Evolutionary conservation across 768 basidiomycete species (phyloP).

Genomic region (Serpula lacrymans): DNA sequence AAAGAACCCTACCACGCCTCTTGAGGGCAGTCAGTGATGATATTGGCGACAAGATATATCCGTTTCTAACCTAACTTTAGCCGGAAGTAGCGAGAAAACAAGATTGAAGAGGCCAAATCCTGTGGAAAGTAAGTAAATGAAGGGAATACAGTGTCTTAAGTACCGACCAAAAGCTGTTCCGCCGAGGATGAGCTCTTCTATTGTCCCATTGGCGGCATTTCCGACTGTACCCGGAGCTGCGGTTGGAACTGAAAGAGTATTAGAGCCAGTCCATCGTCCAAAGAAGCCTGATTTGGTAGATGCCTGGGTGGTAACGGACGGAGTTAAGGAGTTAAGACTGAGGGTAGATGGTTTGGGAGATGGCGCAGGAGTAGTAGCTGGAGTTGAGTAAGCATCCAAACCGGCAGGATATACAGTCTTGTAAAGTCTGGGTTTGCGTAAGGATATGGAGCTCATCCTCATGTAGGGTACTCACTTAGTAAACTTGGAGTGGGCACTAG

Average conservation of each 20-base stretch:
- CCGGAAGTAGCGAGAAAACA: slow-evolving; percentile 73
- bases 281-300: slow-evolving; percentile 32
- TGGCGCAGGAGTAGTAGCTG: slow-evolving; percentile 28
- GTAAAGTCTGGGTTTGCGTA: slow-evolving; percentile 46
- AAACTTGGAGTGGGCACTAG: slow-evolving; percentile 71
- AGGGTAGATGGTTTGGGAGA: slow-evolving; percentile 14
- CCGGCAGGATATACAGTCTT: slow-evolving; percentile 66
- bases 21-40: slow-evolving; percentile 20
- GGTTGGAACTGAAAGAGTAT: slow-evolving; percentile 15
- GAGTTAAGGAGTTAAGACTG: slow-evolving; percentile 9
- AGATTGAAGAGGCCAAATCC: slow-evolving; percentile 75
- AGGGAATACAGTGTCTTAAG: background rate
- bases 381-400: slow-evolving; percentile 42
- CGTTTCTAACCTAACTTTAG: slow-evolving; percentile 55
- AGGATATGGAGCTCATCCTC: background rate
- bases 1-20: slow-evolving; percentile 69
- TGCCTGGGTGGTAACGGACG: slow-evolving; percentile 14
- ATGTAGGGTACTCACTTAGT: slow-evolving; percentile 46
- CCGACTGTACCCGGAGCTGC: slow-evolving; percentile 16
- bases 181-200: slow-evolving; percentile 71
- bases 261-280: slow-evolving; percentile 30
- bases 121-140: slow-evolving; percentile 9
- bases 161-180: slow-evolving; percentile 73
- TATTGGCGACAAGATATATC: background rate
- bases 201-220: slow-evolving; percentile 44